Evolutionary conservation across 306 rosid species (phyloP).

Genomic region (Trifolium dubium): DNA sequence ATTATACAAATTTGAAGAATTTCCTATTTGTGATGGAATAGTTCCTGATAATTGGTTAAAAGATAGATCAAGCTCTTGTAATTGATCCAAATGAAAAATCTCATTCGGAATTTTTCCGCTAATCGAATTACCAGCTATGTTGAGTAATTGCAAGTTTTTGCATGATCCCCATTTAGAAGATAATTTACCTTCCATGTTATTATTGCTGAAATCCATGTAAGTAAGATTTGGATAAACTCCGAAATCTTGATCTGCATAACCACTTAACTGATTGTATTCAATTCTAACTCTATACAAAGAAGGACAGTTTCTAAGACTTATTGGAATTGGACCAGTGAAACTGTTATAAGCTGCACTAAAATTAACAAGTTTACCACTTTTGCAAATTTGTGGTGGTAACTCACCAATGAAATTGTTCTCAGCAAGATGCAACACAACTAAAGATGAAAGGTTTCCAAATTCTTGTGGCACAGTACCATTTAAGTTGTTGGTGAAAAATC

Average conservation of each 20-base stretch:
- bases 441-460: slow-evolving; percentile 58
- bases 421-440: slow-evolving; percentile 57
- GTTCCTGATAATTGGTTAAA: slow-evolving; percentile 56
- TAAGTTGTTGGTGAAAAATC: slow-evolving; percentile 42
- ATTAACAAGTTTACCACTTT: slow-evolving; percentile 53
- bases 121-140: slow-evolving; percentile 49
- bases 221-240: slow-evolving; percentile 66
- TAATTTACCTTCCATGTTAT: slow-evolving; percentile 48
- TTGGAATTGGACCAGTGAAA: slow-evolving; percentile 61
- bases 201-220: slow-evolving; percentile 61
- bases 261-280: slow-evolving; percentile 49
- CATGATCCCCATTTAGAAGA: slow-evolving; percentile 59
- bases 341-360: slow-evolving; percentile 54
- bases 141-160: slow-evolving; percentile 44
- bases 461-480: slow-evolving; percentile 55
- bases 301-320: slow-evolving; percentile 51
- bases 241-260: slow-evolving; percentile 52
- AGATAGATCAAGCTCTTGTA: slow-evolving; percentile 42
- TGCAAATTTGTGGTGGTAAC: slow-evolving; percentile 61
- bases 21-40: slow-evolving; percentile 51
- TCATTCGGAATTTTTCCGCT: slow-evolving; percentile 55
- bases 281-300: slow-evolving; percentile 55
- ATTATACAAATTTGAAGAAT: slow-evolving; percentile 33
- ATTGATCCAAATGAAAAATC: slow-evolving; percentile 33
- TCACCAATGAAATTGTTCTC: slow-evolving; percentile 58